Evolutionary conservation across 192 early-diverging fungal species (phyloP).

Genomic region (Allomyces arbusculus): DNA sequence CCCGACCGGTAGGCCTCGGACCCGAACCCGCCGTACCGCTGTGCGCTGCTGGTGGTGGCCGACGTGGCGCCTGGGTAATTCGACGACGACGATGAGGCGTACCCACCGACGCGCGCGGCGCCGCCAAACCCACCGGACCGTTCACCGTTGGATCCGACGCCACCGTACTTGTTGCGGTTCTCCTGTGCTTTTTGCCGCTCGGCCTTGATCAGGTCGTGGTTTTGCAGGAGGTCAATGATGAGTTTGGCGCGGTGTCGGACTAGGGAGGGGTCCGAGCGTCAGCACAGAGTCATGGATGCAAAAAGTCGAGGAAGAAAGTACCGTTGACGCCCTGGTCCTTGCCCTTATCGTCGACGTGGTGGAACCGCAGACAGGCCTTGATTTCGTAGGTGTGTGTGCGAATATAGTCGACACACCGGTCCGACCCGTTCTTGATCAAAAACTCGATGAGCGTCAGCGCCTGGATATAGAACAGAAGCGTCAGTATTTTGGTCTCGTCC

Average conservation of each 20-base stretch:
- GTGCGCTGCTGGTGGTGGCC: no score
- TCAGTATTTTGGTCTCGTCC: constrained; percentile 3
- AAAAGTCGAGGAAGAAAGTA: constrained; percentile 2
- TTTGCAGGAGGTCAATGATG: constrained; percentile 58
- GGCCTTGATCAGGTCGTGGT: constrained; percentile 53
- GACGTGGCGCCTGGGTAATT: no score
- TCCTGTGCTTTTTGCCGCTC: constrained; percentile 79
- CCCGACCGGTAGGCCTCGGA: no score
- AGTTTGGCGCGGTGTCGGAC: constrained; percentile 78
- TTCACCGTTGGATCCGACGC: constrained; percentile 34
- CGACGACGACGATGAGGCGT: no score
- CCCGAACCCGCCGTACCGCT: no score
- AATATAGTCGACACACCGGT: constrained; percentile 75
- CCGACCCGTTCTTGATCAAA: constrained; percentile 82
- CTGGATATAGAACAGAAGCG: constrained; percentile 11
- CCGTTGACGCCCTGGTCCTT: constrained; percentile 91
- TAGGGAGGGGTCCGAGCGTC: constrained; percentile 7
- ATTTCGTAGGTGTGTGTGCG: constrained; percentile 68
- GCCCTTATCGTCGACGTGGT: constrained; percentile 74
- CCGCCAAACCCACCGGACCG: constrained; percentile 9
- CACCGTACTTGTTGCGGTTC: constrained; percentile 74
- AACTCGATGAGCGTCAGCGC: constrained; percentile 83
- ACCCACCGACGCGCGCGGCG: constrained; percentile 1
- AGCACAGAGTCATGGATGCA: neutral
- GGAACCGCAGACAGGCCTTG: constrained; percentile 70